phyloP scores from a whole-genome alignment of 345 rosid species.

The Citrus glauca region DNA sequence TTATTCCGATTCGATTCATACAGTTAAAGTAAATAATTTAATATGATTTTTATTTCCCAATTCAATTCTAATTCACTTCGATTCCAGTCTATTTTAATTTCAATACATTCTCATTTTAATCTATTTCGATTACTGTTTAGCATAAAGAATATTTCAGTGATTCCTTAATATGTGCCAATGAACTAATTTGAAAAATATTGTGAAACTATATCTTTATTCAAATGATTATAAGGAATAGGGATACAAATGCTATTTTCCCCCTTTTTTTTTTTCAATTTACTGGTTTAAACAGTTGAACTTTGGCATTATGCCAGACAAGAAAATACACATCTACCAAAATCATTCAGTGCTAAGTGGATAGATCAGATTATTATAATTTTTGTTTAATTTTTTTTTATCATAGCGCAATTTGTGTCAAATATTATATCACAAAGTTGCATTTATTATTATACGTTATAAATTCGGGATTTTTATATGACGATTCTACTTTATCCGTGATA shows the following conservation, averaged over 20 bases:
- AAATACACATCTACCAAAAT: constrained; percentile 15
- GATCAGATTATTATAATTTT: neutral
- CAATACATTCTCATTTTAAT: no score
- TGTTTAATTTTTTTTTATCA: neutral
- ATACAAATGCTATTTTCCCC: neutral
- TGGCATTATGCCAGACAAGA: constrained; percentile 40
- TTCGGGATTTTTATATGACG: neutral
- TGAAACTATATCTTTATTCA: neutral
- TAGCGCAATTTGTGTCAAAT: neutral
- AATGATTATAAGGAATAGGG: neutral
- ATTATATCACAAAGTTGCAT: neutral
- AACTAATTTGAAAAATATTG: neutral
- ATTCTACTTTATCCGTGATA: neutral
- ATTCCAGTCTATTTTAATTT: no score
- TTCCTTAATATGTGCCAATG: neutral
- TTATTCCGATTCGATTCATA: no score
- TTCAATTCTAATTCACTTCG: no score
- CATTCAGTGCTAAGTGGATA: constrained; percentile 12
- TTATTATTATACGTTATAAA: neutral
- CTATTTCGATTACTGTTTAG: no score
- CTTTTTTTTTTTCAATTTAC: neutral
- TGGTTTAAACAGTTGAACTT: constrained; percentile 29
- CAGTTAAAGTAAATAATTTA: no score
- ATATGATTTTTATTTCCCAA: no score
- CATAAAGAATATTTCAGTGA: no score